Evolutionary conservation across 2,329 filamentous ascomycete genomes (phyloP), one percentile per base, ranked within the genome.

Genomic region (Aspergillus tamarii): DNA sequence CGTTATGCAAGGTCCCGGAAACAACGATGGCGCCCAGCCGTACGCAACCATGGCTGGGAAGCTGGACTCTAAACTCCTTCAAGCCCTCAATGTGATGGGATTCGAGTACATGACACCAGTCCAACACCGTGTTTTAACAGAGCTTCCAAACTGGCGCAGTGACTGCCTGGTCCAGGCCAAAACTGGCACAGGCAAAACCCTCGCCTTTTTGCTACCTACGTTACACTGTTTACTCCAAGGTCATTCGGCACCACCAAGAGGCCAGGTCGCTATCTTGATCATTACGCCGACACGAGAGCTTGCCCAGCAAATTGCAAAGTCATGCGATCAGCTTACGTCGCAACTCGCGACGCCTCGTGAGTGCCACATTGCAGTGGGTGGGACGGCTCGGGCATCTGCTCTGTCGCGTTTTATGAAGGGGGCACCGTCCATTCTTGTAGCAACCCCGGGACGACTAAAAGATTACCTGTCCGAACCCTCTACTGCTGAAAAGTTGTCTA

Each of bases 141-240:
- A 84, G 64, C 76, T 87, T 30, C 83, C 84, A 9, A 77, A 72
- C 45, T 80, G 81, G 72, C 78, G 78, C 45, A 80, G 80, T 54
- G 84, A 86, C 69, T 85, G 84, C 65, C 80, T 86, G 39, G 85
- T 85, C 36, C 84, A 85, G 66, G 81, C 82, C 39, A 83, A 82
- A 67, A 84, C 82, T 0, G 82, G 82, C 5, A 84, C 82, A 1
- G 82, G 82, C 60, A 84, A 84, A 69, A 84, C 82, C 5, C 74
- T 83, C 26, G 82, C 81, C 9, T 84, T 84, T 63, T 71, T 84
- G 23, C 76, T 83, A 1, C 82, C 82, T 6, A 78, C 81, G 2
- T 73, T 84, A 39, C 82, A 84, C 67, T 79, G 79, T 43, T 73
- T 84, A 5, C 72, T 84, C 4, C 65, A 73, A 56, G 74, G 74